Evolutionary conservation across 768 basidiomycete species (phyloP).

Genomic region (Kwoniella dejecticola): DNA sequence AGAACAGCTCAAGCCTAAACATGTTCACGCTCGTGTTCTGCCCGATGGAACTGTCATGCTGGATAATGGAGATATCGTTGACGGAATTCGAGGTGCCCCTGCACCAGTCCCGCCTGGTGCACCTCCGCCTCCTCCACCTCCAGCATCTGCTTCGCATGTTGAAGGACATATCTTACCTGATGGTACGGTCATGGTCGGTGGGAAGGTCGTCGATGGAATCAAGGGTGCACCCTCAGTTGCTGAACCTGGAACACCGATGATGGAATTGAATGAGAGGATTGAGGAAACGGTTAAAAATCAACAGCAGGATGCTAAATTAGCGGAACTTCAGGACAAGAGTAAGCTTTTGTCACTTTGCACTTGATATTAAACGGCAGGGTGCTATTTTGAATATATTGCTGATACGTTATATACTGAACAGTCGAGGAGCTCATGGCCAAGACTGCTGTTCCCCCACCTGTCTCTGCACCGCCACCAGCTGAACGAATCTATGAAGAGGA

Average conservation of each 20-base stretch:
- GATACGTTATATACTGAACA: slow-evolving; percentile 7
- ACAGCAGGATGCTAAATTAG: slow-evolving; percentile 51
- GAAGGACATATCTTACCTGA: slow-evolving; percentile 44
- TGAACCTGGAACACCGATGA: slow-evolving; percentile 16
- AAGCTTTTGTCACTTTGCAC: too few relatives aligned
- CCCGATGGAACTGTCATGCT: slow-evolving; percentile 49
- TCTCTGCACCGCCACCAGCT: slow-evolving; percentile 3
- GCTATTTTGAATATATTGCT: too few relatives aligned
- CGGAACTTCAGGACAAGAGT: slow-evolving; percentile 47
- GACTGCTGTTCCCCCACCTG: slow-evolving; percentile 15
- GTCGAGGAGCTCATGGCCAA: slow-evolving; percentile 48
- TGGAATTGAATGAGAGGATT: slow-evolving; percentile 6
- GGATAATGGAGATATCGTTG: slow-evolving; percentile 45
- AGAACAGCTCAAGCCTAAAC: slow-evolving; percentile 46
- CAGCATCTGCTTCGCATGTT: slow-evolving; percentile 31
- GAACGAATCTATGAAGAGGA: slow-evolving; percentile 19
- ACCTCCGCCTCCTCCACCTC: slow-evolving; percentile 32
- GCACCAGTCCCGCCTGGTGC: slow-evolving; percentile 26
- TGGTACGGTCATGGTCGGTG: slow-evolving; percentile 47
- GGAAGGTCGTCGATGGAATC: slow-evolving; percentile 48
- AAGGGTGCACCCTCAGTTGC: slow-evolving; percentile 32
- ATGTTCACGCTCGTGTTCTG: slow-evolving; percentile 43
- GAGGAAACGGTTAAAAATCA: slow-evolving; percentile 33
- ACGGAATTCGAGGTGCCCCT: slow-evolving; percentile 45
- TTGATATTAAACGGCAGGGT: too few relatives aligned